Conservation (phyloP, 2,329 filamentous ascomycete genomes). For the Monilinia fructigena region DNA sequence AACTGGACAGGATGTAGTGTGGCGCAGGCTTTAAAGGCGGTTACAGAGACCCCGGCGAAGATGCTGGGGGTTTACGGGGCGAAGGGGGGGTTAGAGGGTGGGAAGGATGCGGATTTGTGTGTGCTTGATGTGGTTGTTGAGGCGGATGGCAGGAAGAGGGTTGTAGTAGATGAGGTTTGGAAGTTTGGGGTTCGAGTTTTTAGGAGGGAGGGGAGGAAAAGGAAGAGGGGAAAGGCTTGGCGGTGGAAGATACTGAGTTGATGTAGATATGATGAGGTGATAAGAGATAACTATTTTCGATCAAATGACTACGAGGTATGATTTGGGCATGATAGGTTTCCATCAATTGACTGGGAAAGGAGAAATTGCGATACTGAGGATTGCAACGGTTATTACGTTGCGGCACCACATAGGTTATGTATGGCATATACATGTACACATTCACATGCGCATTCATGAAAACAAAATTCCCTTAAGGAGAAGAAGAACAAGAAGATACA, state of each 20-base stretch:
- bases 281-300: no score
- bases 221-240: not conserved
- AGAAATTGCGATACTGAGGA: no score
- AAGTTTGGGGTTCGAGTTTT: conserved; percentile 31
- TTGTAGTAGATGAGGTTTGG: conserved; percentile 42
- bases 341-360: no score
- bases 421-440: no score
- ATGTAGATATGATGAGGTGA: not conserved
- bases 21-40: conserved; percentile 66
- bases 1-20: conserved; percentile 69
- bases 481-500: no score
- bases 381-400: no score
- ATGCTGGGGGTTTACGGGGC: conserved; percentile 67
- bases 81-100: conserved; percentile 66
- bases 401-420: no score
- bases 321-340: no score
- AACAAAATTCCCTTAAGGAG: no score
- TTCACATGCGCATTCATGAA: no score
- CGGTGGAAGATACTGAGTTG: not conserved
- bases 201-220: conserved; percentile 14
- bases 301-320: no score
- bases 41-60: conserved; percentile 72
- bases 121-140: conserved; percentile 58
- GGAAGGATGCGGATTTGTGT: conserved; percentile 67
- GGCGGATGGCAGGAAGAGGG: conserved; percentile 46